These are phyloP conservation scores for Alternaria sp. DNA, from an alignment of 2,329 filamentous ascomycete genomes.

Conservation along the genomic window DNA sequence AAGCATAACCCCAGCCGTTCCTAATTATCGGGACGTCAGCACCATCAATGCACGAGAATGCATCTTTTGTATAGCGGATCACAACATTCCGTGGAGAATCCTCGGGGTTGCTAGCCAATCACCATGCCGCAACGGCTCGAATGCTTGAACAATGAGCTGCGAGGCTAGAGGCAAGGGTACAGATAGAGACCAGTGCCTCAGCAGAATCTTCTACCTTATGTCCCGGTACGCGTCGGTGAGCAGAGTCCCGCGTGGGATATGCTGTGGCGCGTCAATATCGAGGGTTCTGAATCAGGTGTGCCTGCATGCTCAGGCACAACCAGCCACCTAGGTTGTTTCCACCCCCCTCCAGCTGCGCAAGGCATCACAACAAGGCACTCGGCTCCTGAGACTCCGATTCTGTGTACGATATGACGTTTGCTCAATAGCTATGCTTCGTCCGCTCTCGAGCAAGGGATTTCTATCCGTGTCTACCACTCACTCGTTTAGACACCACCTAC, in stretches of 20 bases:
- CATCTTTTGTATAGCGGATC: conserved; percentile 1
- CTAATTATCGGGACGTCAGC: background rate
- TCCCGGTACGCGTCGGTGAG: background rate
- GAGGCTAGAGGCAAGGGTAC: background rate
- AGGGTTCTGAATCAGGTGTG: conserved; percentile 10
- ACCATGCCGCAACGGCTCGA: background rate
- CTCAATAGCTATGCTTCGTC: conserved; percentile 13
- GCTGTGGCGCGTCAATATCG: conserved; percentile 2
- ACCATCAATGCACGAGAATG: conserved; percentile 10
- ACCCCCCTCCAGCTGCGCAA: conserved; percentile 11
- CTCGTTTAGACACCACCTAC: conserved; percentile 17
- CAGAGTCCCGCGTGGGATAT: background rate
- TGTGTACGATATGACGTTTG: conserved; percentile 2
- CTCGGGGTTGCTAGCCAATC: conserved; percentile 3
- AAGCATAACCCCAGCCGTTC: background rate
- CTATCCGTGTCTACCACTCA: conserved; percentile 13
- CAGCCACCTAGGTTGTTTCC: conserved; percentile 17
- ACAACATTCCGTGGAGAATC: conserved; percentile 5
- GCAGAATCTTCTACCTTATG: background rate
- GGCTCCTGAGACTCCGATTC: conserved; percentile 20
- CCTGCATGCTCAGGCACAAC: conserved; percentile 11
- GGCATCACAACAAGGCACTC: conserved; percentile 11
- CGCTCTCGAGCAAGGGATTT: conserved; percentile 6
- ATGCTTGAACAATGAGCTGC: conserved; percentile 9
- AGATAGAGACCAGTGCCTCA: background rate